Conservation (phyloP, 2,329 filamentous ascomycete species). For the Penicillium sp. region DNA sequence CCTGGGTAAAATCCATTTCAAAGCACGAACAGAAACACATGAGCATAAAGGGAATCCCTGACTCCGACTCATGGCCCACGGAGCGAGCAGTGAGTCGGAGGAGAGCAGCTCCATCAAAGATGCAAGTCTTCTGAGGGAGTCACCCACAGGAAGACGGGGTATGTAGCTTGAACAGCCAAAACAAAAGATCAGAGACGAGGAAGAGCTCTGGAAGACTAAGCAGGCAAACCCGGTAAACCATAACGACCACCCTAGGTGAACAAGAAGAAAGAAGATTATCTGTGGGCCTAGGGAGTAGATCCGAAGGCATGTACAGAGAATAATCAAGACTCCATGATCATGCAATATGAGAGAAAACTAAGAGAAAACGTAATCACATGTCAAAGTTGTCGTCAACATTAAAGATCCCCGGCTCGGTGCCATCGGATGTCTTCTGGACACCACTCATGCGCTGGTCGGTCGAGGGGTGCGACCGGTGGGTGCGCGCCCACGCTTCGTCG, state of each 20-base stretch:
- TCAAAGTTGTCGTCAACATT: slow-evolving; percentile 47
- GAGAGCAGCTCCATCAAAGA: slow-evolving; percentile 7
- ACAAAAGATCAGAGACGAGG: slow-evolving; percentile 6
- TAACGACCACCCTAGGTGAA: too few species aligned
- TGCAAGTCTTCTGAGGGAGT: slow-evolving; percentile 12
- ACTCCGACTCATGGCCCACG: too few species aligned
- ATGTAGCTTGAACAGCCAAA: slow-evolving; percentile 14
- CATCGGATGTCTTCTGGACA: slow-evolving; percentile 40
- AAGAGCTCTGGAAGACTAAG: slow-evolving; percentile 3
- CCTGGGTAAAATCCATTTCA: too few species aligned
- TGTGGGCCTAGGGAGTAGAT: slow-evolving; percentile 17
- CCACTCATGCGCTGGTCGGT: slow-evolving; percentile 42
- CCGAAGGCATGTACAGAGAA: slow-evolving; percentile 34
- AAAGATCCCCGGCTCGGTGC: slow-evolving; percentile 42
- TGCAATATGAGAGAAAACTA: slow-evolving; percentile 28
- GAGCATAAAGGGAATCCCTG: too few species aligned
- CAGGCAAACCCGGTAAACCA: too few species aligned
- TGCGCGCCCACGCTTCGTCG: slow-evolving; percentile 37
- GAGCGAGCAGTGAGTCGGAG: neutral
- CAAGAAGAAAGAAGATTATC: too few species aligned
- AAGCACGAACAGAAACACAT: too few species aligned
- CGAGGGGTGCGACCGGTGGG: slow-evolving; percentile 23
- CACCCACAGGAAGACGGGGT: slow-evolving; percentile 12
- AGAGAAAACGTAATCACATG: slow-evolving; percentile 40
- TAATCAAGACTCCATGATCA: slow-evolving; percentile 40